Percentiles rank a stretch among this genome's conserved stretches.
Conservation (phyloP, 768 basidiomycete genomes). For the Tylopilus plumbeoviolaceoides region DNA sequence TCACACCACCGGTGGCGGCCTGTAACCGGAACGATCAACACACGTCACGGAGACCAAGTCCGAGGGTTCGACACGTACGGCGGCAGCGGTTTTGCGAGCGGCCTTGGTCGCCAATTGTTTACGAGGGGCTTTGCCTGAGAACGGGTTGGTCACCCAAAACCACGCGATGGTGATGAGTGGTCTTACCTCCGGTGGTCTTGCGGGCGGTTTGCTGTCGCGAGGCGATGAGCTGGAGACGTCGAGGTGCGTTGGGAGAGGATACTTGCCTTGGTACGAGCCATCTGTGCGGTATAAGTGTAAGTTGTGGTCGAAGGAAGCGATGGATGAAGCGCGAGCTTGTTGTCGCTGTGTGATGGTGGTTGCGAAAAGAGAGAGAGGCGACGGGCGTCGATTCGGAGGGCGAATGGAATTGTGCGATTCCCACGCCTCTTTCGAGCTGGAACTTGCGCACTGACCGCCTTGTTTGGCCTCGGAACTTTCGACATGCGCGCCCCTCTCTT, state of each 20-base stretch:
- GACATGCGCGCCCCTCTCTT: neutral
- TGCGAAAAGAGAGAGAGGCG: constrained; percentile 18
- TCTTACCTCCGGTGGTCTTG: constrained; percentile 95
- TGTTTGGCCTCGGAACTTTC: constrained; percentile 18
- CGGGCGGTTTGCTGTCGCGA: constrained; percentile 87
- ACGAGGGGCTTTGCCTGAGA: constrained; percentile 79
- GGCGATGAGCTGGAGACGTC: constrained; percentile 2
- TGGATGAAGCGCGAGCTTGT: constrained; percentile 2
- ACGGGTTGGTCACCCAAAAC: constrained; percentile 22
- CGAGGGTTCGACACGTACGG: constrained; percentile 42
- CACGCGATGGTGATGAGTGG: constrained; percentile 11
- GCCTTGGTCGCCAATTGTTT: constrained; percentile 97
- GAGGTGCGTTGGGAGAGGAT: neutral
- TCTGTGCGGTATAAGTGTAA: constrained; percentile 27
- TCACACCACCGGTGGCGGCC: constrained; percentile 93
- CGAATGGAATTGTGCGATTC: constrained; percentile 19
- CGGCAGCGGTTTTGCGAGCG: constrained; percentile 78
- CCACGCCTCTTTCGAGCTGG: constrained; percentile 25
- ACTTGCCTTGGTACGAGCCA: constrained; percentile 87
- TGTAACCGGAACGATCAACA: constrained; percentile 22
- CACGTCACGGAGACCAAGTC: neutral
- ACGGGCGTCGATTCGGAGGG: constrained; percentile 21
- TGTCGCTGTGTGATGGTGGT: constrained; percentile 27
- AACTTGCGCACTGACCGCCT: constrained; percentile 31
- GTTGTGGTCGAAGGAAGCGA: constrained; percentile 6